These are phyloP conservation scores for Colletotrichum theobromicola DNA, from an alignment of 2,329 filamentous ascomycete genomes.

Conservation along the genomic window DNA sequence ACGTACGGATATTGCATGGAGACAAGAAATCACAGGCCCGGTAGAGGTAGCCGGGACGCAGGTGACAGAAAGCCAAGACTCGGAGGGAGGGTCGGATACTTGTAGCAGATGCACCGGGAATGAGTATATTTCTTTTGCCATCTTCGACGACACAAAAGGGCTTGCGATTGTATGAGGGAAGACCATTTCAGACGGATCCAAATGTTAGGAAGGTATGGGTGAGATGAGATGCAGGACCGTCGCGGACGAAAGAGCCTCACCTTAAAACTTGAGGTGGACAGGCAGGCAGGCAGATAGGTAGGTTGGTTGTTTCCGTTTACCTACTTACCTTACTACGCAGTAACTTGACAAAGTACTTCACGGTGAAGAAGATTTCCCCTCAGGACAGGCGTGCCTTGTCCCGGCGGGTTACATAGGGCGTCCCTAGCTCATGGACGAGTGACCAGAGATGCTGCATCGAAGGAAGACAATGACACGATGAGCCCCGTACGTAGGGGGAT, in stretches of 20 bases:
- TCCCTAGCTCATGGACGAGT: not conserved
- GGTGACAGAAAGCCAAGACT: not conserved
- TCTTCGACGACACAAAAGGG: not conserved
- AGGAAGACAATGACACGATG: not conserved
- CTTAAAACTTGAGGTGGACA: not conserved
- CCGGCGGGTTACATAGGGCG: not conserved
- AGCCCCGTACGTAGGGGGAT: slow-evolving; percentile 10
- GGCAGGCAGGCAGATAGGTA: not conserved
- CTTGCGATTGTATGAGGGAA: not conserved
- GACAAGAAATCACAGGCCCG: not conserved
- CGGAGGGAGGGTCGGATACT: not conserved
- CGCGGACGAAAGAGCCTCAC: not conserved
- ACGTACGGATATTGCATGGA: not conserved
- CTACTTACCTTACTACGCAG: no score
- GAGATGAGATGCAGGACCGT: not conserved
- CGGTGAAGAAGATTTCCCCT: not conserved
- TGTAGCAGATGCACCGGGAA: not conserved
- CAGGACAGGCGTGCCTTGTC: not conserved
- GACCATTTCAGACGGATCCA: not conserved
- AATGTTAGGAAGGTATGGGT: not conserved
- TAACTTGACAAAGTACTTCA: no score
- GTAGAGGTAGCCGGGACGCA: not conserved
- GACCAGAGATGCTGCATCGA: not conserved
- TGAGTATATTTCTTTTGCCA: not conserved
- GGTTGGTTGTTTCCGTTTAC: not conserved